phyloP scores from a whole-genome alignment of 164 flowering plant genomes.

The Platanus orientalis region DNA sequence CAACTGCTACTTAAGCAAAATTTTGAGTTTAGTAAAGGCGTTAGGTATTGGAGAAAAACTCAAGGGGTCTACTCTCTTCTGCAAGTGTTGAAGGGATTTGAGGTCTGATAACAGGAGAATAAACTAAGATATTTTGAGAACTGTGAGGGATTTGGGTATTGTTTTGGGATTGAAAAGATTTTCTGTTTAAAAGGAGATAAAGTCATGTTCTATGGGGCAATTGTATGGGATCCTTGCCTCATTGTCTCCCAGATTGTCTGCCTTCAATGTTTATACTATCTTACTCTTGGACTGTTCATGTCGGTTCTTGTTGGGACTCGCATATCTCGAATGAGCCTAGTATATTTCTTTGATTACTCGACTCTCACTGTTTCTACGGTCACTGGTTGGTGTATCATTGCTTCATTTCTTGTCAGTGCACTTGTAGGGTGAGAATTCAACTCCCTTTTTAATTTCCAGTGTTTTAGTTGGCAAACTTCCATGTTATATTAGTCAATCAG shows the following conservation, averaged over 20 bases:
- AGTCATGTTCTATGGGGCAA: slow-evolving; percentile 96
- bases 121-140: not conserved
- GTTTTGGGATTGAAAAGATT: not conserved
- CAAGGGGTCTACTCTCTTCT: not conserved
- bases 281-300: slow-evolving; percentile 68
- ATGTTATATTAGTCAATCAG: not conserved
- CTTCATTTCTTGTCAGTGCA: slow-evolving; percentile 61
- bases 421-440: slow-evolving; percentile 62
- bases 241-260: slow-evolving; percentile 87
- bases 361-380: slow-evolving; percentile 62
- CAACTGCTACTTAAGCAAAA: not conserved
- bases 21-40: not conserved
- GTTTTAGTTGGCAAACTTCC: not conserved
- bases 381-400: slow-evolving; percentile 87
- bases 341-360: slow-evolving; percentile 89
- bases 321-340: slow-evolving; percentile 74
- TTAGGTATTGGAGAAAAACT: not conserved
- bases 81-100: not conserved
- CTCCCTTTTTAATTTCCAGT: not conserved
- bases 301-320: slow-evolving; percentile 72
- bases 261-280: slow-evolving; percentile 77
- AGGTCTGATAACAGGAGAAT: not conserved
- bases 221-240: slow-evolving; percentile 97
- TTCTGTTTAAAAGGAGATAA: not conserved
- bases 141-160: not conserved